Conservation (phyloP, 345 rosid genomes). For the Citropsis articulata region DNA sequence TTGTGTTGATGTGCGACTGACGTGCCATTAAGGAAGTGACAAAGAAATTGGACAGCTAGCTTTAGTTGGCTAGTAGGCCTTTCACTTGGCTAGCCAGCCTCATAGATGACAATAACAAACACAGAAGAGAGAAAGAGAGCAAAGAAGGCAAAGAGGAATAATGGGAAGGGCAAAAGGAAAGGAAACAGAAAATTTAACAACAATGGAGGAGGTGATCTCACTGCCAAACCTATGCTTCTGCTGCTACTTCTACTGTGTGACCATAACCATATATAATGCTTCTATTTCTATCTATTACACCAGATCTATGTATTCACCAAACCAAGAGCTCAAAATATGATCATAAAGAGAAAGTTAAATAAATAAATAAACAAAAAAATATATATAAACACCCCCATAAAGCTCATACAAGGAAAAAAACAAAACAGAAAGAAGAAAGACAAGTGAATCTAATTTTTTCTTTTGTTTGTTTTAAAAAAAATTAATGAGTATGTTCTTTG, state of each 20-base stretch:
- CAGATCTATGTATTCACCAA: slow-evolving; percentile 59
- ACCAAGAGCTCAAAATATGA: slow-evolving; percentile 20
- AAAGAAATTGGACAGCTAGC: slow-evolving; percentile 12
- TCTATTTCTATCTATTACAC: slow-evolving; percentile 47
- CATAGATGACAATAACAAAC: slow-evolving; percentile 26
- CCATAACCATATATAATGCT: slow-evolving; percentile 17
- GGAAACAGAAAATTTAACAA: slow-evolving; percentile 48
- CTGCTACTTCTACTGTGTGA: not conserved
- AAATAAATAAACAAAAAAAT: not conserved
- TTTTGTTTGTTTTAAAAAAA: not conserved
- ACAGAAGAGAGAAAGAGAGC: slow-evolving; percentile 18
- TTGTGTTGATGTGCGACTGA: slow-evolving; percentile 33
- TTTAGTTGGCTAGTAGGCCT: slow-evolving; percentile 16
- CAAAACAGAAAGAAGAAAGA: slow-evolving; percentile 38
- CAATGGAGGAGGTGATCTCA: slow-evolving; percentile 64
- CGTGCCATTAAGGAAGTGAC: slow-evolving; percentile 38
- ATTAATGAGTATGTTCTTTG: slow-evolving; percentile 29
- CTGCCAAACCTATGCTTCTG: slow-evolving; percentile 25
- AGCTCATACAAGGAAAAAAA: slow-evolving; percentile 27
- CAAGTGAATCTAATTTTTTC: slow-evolving; percentile 46
- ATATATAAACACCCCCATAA: slow-evolving; percentile 7
- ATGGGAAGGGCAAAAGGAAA: slow-evolving; percentile 33
- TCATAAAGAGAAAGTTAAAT: slow-evolving; percentile 22
- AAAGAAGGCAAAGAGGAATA: slow-evolving; percentile 28
- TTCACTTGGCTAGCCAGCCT: slow-evolving; percentile 22